These are phyloP conservation scores for Onygenales sp. DNA, from an alignment of 2,329 filamentous ascomycete genomes.

Conservation along the genomic window DNA sequence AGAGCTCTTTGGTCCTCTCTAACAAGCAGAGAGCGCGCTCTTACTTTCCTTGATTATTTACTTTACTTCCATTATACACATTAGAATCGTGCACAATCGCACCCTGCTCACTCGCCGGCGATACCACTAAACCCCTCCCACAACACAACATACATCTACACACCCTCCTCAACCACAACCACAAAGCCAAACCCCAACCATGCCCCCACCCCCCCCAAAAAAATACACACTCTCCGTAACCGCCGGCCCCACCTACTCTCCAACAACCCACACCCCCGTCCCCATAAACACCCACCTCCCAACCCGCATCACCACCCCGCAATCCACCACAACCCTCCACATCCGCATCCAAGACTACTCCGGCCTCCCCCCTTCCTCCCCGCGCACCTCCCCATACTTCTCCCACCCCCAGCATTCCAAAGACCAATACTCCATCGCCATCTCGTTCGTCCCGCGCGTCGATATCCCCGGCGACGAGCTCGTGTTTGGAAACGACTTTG, in stretches of 20 bases:
- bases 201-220: neutral
- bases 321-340: slow-evolving; percentile 58
- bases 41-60: too few relatives aligned
- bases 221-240: slow-evolving; percentile 69
- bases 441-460: slow-evolving; percentile 65
- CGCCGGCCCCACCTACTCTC: slow-evolving; percentile 67
- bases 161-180: neutral
- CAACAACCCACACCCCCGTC: slow-evolving; percentile 60
- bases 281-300: slow-evolving; percentile 62
- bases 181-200: neutral
- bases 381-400: slow-evolving; percentile 69
- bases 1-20: too few relatives aligned
- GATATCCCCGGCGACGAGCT: slow-evolving; percentile 60
- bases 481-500: slow-evolving; percentile 93
- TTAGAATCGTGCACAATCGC: neutral
- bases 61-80: too few relatives aligned
- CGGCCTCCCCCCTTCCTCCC: slow-evolving; percentile 49
- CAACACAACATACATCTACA: neutral
- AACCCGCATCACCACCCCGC: slow-evolving; percentile 52
- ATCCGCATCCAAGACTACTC: slow-evolving; percentile 59
- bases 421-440: slow-evolving; percentile 79
- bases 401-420: slow-evolving; percentile 54
- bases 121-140: neutral
- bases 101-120: neutral
- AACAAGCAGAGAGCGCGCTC: too few relatives aligned